Percentiles rank a stretch among this genome's conserved stretches.
Evolutionary conservation across 495 filamentous ascomycete genomes (phyloP).

Genomic region (Trichoderma orchidacearum): DNA sequence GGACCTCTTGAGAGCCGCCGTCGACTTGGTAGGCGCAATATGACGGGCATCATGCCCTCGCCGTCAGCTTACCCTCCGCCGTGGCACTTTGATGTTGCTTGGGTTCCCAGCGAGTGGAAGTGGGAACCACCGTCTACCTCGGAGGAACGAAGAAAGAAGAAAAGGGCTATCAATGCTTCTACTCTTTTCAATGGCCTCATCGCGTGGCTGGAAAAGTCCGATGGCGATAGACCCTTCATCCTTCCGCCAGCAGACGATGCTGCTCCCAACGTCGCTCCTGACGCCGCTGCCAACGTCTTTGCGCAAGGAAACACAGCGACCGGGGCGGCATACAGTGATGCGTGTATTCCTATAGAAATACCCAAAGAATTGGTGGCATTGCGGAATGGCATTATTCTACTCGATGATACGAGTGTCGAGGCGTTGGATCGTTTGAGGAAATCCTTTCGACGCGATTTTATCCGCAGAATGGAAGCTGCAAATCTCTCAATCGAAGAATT

Average conservation of each 20-base stretch:
- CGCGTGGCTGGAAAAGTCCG: background rate
- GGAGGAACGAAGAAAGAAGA: background rate
- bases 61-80: constrained; percentile 18
- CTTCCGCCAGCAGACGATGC: background rate
- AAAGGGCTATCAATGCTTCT: background rate
- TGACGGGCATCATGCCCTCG: constrained; percentile 26
- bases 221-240: constrained; percentile 1
- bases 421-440: background rate
- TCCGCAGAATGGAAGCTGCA: background rate
- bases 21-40: constrained; percentile 35
- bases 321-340: background rate
- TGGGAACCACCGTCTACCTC: constrained; percentile 30
- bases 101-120: constrained; percentile 30
- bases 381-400: background rate
- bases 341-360: background rate
- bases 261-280: background rate
- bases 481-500: background rate
- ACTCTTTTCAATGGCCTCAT: background rate
- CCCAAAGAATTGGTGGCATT: background rate
- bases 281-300: background rate
- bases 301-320: background rate
- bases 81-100: constrained; percentile 23
- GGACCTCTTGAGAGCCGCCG: constrained; percentile 36
- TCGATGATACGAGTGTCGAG: background rate
- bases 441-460: background rate